Percentiles rank a stretch among this genome's conserved stretches.
phyloP scores from a whole-genome alignment of 139 green algal species.

The Eudorina sp. region DNA sequence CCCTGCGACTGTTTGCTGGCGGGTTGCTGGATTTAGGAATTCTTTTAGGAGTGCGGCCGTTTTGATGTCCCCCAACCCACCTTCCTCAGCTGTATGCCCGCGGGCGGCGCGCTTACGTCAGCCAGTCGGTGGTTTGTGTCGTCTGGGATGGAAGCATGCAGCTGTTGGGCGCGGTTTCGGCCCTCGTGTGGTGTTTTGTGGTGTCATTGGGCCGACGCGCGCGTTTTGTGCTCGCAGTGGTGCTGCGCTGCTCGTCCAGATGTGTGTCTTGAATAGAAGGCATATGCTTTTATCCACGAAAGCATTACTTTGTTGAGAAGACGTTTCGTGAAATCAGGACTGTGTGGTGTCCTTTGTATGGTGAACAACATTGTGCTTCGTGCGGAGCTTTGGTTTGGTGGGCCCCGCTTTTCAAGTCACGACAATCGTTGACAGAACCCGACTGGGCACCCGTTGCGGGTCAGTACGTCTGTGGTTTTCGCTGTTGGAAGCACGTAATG shows the following conservation, averaged over 20 bases:
- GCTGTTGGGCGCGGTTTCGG: constrained; percentile 29
- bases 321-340: constrained; percentile 27
- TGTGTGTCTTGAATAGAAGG: constrained; percentile 32
- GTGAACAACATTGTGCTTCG: background rate
- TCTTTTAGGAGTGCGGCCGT: constrained; percentile 35
- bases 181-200: constrained; percentile 22
- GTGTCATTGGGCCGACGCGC: constrained; percentile 22
- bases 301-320: background rate
- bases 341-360: constrained; percentile 41
- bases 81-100: constrained; percentile 24
- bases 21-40: constrained; percentile 21
- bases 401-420: background rate
- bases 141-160: constrained; percentile 32
- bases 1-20: constrained; percentile 25
- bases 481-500: background rate
- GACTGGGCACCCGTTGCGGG: background rate
- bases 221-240: constrained; percentile 34
- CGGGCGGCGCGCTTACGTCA: constrained; percentile 32
- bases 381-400: background rate
- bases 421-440: constrained; percentile 11
- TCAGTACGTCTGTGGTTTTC: background rate
- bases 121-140: constrained; percentile 21
- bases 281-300: constrained; percentile 39
- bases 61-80: background rate
- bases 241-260: constrained; percentile 36